Conservation (phyloP, 1,139 yeast species). For the Zygotorulaspora mrakii region DNA sequence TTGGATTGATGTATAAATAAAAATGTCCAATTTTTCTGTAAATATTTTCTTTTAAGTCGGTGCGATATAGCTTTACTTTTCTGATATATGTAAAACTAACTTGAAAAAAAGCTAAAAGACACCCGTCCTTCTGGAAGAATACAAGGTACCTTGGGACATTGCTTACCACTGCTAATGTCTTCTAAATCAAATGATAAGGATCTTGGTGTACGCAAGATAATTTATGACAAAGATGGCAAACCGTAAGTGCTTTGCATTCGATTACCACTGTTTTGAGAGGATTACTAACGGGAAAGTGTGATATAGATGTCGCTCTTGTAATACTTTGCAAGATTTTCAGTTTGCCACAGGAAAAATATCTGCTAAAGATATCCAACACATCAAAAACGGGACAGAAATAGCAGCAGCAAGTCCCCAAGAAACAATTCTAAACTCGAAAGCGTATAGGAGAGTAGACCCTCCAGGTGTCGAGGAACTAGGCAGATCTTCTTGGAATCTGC, state of each 20-base stretch:
- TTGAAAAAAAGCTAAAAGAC: not conserved
- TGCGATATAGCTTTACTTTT: not conserved
- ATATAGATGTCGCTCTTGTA: slow-evolving; percentile 69
- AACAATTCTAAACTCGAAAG: slow-evolving; percentile 23
- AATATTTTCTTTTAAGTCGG: not conserved
- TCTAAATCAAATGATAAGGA: slow-evolving; percentile 39
- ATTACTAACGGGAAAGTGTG: too few relatives aligned
- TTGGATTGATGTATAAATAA: slow-evolving; percentile 14
- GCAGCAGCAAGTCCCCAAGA: slow-evolving; percentile 16
- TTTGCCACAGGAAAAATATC: slow-evolving; percentile 32
- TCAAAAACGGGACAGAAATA: slow-evolving; percentile 21
- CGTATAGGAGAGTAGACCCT: slow-evolving; percentile 58
- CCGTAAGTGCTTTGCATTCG: slow-evolving; percentile 71
- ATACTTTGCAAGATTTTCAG: slow-evolving; percentile 70
- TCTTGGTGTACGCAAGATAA: slow-evolving; percentile 61
- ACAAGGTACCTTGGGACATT: not conserved
- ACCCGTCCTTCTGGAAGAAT: not conserved
- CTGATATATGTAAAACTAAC: too few relatives aligned
- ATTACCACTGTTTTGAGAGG: too few relatives aligned
- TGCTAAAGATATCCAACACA: slow-evolving; percentile 11
- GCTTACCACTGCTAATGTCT: slow-evolving; percentile 10
- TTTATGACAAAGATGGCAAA: slow-evolving; percentile 84
- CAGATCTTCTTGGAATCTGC: slow-evolving; percentile 83
- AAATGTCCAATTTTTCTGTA: not conserved
- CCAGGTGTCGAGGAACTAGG: slow-evolving; percentile 86